These are phyloP conservation scores for Aspergillus asperescens DNA, from an alignment of 495 filamentous ascomycete species.

Conservation along the genomic window DNA sequence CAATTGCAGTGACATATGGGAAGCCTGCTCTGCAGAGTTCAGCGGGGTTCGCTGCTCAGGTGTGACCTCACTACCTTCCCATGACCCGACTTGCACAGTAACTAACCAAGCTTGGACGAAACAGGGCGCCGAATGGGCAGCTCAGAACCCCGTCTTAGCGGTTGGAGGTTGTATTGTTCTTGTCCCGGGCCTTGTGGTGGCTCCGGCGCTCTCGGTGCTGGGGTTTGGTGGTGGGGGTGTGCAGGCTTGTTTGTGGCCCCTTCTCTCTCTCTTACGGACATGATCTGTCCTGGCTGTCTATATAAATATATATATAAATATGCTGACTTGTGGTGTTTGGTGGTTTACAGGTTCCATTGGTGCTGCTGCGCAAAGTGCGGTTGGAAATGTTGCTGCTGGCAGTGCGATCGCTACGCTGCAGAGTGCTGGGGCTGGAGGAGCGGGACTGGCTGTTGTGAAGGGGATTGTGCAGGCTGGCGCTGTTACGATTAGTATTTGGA, in stretches of 20 bases:
- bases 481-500: constrained; percentile 2
- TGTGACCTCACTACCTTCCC: neutral
- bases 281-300: no score
- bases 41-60: constrained; percentile 7
- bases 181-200: constrained; percentile 12
- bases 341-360: neutral
- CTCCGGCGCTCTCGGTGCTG: constrained; percentile 12
- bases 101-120: neutral
- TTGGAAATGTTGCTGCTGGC: constrained; percentile 18
- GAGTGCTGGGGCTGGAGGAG: constrained; percentile 21
- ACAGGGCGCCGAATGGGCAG: constrained; percentile 14
- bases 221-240: constrained; percentile 15
- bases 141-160: constrained; percentile 14
- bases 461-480: constrained; percentile 15
- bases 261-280: neutral
- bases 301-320: neutral
- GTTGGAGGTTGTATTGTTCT: constrained; percentile 7
- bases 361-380: constrained; percentile 7
- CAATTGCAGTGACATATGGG: constrained; percentile 5
- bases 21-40: constrained; percentile 14
- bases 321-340: neutral
- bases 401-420: constrained; percentile 15
- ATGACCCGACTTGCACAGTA: neutral
- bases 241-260: constrained; percentile 15
- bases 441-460: constrained; percentile 15